Percentiles rank a stretch among this genome's conserved stretches.
phyloP scores from a whole-genome alignment of 1,284 basidiomycete genomes.

The Sanghuangporus baumii region DNA sequence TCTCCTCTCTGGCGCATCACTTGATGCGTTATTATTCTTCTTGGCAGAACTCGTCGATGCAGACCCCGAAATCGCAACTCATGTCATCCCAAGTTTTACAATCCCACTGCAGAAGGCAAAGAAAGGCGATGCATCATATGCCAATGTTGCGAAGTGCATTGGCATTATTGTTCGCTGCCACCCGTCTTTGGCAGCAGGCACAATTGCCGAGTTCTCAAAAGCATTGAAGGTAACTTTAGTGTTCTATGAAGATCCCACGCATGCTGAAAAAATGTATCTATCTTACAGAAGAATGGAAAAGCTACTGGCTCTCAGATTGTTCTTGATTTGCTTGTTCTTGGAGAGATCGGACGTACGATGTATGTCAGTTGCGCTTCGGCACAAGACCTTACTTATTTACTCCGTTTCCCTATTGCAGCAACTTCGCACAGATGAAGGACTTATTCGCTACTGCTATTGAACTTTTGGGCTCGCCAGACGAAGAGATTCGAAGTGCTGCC shows the following conservation, averaged over 20 bases:
- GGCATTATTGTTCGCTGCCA: constrained; percentile 73
- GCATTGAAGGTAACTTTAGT: constrained; percentile 53
- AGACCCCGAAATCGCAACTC: constrained; percentile 74
- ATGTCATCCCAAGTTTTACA: constrained; percentile 69
- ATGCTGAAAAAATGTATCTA: background rate
- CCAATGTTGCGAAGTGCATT: constrained; percentile 79
- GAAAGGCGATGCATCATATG: constrained; percentile 47
- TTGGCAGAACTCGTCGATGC: constrained; percentile 77
- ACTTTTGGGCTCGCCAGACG: constrained; percentile 70
- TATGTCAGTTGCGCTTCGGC: constrained; percentile 34
- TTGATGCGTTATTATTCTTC: constrained; percentile 81
- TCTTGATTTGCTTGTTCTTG: constrained; percentile 82
- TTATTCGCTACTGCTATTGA: constrained; percentile 72
- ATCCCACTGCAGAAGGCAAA: constrained; percentile 52
- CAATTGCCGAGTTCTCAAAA: constrained; percentile 78
- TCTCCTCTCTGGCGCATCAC: constrained; percentile 62
- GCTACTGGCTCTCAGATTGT: constrained; percentile 62
- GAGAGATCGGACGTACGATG: constrained; percentile 87
- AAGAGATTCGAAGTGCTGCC: constrained; percentile 83
- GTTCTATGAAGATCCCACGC: too few relatives aligned
- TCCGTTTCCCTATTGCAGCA: constrained; percentile 39
- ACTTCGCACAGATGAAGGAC: constrained; percentile 73
- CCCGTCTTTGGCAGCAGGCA: constrained; percentile 67
- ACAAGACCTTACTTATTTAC: background rate
- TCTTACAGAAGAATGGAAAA: constrained; percentile 52